These are phyloP conservation scores for Sergeia podlipaevii DNA, from an alignment of 208 protist genomes.

Conservation along the genomic window DNA sequence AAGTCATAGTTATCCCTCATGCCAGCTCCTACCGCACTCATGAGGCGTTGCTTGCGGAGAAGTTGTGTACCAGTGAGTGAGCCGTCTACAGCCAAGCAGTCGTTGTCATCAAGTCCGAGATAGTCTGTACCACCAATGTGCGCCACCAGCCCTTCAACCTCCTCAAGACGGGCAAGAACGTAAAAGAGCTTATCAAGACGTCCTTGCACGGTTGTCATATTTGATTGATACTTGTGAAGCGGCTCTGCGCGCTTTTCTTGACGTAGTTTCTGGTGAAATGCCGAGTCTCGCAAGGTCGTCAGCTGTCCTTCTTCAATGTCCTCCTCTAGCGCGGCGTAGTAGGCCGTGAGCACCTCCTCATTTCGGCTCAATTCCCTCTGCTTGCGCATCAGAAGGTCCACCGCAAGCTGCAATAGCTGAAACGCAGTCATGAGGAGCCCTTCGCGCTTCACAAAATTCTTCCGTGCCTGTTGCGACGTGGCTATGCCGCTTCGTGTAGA, in stretches of 20 bases:
- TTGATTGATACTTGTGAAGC: slow-evolving; percentile 31
- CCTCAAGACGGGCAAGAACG: slow-evolving; percentile 45
- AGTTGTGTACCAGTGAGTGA: too few relatives aligned
- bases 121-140: not conserved
- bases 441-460: slow-evolving; percentile 19
- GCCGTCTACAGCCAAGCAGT: not conserved
- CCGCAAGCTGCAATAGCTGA: slow-evolving; percentile 27
- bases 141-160: slow-evolving; percentile 22
- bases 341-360: slow-evolving; percentile 37
- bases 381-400: slow-evolving; percentile 30
- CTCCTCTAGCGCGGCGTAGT: slow-evolving; percentile 64
- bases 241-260: slow-evolving; percentile 30
- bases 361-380: slow-evolving; percentile 17
- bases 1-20: too few relatives aligned
- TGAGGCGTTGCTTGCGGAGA: too few relatives aligned
- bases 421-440: slow-evolving; percentile 23
- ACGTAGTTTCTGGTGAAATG: slow-evolving; percentile 45
- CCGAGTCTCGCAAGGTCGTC: slow-evolving; percentile 13
- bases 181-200: slow-evolving; percentile 50
- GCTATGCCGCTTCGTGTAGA: not conserved
- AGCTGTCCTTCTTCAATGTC: slow-evolving; percentile 17
- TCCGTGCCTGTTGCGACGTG: slow-evolving; percentile 12
- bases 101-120: not conserved
- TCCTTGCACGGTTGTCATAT: slow-evolving; percentile 18
- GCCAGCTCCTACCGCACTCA: too few relatives aligned